These are phyloP conservation scores for Peronospora belbahrii DNA, from an alignment of 352 stramenopile species.

Conservation along the genomic window DNA sequence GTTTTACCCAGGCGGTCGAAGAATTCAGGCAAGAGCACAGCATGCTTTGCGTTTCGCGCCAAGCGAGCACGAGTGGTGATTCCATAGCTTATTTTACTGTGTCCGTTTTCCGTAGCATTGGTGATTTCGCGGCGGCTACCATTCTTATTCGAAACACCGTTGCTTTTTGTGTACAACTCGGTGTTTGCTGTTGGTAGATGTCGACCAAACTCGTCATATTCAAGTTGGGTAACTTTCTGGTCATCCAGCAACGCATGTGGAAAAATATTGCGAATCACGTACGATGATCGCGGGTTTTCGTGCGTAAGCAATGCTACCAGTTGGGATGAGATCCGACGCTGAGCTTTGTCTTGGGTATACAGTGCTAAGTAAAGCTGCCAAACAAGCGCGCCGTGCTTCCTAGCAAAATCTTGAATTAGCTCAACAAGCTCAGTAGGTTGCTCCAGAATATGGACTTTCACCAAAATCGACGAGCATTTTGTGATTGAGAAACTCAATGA, in stretches of 20 bases:
- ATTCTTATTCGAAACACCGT: constrained; percentile 39
- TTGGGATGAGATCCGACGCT: constrained; percentile 81
- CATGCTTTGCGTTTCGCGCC: constrained; percentile 69
- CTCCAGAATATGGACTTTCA: constrained; percentile 83
- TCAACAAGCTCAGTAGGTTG: constrained; percentile 82
- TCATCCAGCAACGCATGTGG: constrained; percentile 76
- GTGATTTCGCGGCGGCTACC: constrained; percentile 43
- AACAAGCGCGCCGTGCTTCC: constrained; percentile 73
- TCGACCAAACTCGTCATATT: constrained; percentile 82
- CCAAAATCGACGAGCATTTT: constrained; percentile 81
- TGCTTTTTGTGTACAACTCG: constrained; percentile 36
- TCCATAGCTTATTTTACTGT: constrained; percentile 59
- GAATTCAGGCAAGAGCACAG: constrained; percentile 80
- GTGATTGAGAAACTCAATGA: constrained; percentile 79
- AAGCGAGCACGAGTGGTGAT: constrained; percentile 70
- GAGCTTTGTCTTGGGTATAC: constrained; percentile 75
- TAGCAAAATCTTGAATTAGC: constrained; percentile 77
- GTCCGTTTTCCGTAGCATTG: constrained; percentile 61
- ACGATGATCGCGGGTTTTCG: constrained; percentile 78
- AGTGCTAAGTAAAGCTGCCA: constrained; percentile 83
- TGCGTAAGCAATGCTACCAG: constrained; percentile 79
- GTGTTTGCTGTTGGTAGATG: constrained; percentile 47
- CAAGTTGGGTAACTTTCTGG: constrained; percentile 55
- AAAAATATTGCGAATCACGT: constrained; percentile 79
- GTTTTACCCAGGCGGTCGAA: constrained; percentile 77